These are phyloP conservation scores for Penicillium sclerotiorum DNA, from an alignment of 2,329 filamentous ascomycete genomes.

Conservation along the genomic window DNA sequence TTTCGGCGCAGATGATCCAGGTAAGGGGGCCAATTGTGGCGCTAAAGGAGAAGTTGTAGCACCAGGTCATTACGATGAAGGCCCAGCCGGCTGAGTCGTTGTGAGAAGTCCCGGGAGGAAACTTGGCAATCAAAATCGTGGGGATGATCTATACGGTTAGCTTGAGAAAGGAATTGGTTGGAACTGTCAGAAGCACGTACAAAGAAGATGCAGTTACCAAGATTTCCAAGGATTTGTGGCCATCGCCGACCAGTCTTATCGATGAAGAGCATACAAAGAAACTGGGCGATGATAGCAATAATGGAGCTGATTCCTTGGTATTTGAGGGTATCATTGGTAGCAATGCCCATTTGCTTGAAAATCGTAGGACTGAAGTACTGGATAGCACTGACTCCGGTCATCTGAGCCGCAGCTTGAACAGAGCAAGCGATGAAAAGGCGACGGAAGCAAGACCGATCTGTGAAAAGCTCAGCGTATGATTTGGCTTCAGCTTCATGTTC, in stretches of 20 bases:
- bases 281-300: conserved; percentile 68
- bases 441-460: conserved; percentile 65
- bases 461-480: conserved; percentile 70
- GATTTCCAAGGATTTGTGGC: conserved; percentile 70
- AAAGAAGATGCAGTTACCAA: conserved; percentile 70
- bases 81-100: conserved; percentile 39
- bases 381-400: conserved; percentile 73
- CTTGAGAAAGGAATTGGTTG: background rate
- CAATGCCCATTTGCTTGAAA: conserved; percentile 69
- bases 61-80: conserved; percentile 74
- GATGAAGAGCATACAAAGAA: conserved; percentile 64
- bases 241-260: conserved; percentile 70
- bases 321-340: conserved; percentile 63
- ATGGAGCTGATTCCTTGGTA: conserved; percentile 75
- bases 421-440: conserved; percentile 69
- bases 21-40: conserved; percentile 68
- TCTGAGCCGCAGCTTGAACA: conserved; percentile 70
- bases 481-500: conserved; percentile 71
- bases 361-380: conserved; percentile 70
- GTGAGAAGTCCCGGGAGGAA: conserved; percentile 57
- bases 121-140: conserved; percentile 57
- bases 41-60: conserved; percentile 77
- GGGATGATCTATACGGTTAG: conserved; percentile 57
- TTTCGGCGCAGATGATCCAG: conserved; percentile 63
- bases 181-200: background rate